phyloP scores from a whole-genome alignment of 2,329 filamentous ascomycete genomes.

The Tolypocladium pustulatum region DNA sequence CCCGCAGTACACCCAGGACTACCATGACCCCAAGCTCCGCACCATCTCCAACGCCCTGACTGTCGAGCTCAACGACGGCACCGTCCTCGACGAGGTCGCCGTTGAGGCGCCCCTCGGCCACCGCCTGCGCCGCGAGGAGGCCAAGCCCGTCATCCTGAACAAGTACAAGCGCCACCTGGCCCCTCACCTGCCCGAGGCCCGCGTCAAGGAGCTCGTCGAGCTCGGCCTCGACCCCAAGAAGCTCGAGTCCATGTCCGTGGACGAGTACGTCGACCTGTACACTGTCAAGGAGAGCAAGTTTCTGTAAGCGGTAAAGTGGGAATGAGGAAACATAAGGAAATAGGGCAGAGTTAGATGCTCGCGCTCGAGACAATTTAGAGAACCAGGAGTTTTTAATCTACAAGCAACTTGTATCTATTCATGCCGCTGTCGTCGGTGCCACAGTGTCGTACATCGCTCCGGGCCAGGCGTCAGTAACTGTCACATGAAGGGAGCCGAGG shows the following conservation, averaged over 20 bases:
- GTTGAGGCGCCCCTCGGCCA: conserved; percentile 94
- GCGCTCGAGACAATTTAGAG: not conserved
- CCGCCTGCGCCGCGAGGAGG: conserved; percentile 82
- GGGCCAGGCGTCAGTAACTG: too few relatives aligned
- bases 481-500: too few relatives aligned
- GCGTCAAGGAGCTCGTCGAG: conserved; percentile 73
- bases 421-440: not conserved
- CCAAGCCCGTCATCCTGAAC: conserved; percentile 89
- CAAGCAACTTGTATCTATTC: not conserved
- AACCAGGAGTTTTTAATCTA: not conserved
- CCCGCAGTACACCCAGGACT: conserved; percentile 85
- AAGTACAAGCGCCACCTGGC: conserved; percentile 92
- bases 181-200: conserved; percentile 67
- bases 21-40: conserved; percentile 86
- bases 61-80: conserved; percentile 90
- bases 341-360: not conserved
- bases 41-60: conserved; percentile 97
- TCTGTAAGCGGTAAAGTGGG: conserved; percentile 9
- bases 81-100: conserved; percentile 77
- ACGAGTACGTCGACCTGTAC: conserved; percentile 88
- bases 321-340: not conserved
- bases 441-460: not conserved
- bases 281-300: conserved; percentile 53
- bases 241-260: conserved; percentile 72
- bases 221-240: conserved; percentile 65